A percentile compares a stretch with the other conserved stretches of the same genome.
phyloP scores from a whole-genome alignment of 2,329 filamentous ascomycete species.

The Epichloe coenophiala region DNA sequence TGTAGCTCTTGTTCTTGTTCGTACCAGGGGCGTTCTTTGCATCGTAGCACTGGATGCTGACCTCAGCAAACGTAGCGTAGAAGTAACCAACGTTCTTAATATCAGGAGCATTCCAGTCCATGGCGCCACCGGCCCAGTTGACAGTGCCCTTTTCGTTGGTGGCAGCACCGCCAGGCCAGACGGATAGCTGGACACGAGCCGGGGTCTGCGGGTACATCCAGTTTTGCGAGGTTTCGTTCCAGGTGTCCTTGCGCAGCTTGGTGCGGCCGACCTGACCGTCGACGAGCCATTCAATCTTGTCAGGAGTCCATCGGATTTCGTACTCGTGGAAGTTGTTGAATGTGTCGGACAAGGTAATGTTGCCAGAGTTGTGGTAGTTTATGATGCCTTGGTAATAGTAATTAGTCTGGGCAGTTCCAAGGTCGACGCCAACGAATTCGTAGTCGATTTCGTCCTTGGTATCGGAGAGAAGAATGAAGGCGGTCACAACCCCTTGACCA shows the following conservation, averaged over 20 bases:
- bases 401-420: conserved; percentile 75
- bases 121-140: conserved; percentile 78
- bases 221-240: conserved; percentile 68
- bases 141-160: conserved; percentile 75
- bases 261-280: conserved; percentile 68
- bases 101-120: conserved; percentile 68
- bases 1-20: conserved; percentile 59
- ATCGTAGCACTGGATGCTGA: conserved; percentile 79
- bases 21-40: conserved; percentile 46
- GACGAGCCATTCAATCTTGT: conserved; percentile 73
- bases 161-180: conserved; percentile 83
- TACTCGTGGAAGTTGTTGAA: conserved; percentile 76
- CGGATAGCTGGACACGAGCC: conserved; percentile 76
- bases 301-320: conserved; percentile 84
- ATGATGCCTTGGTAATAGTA: conserved; percentile 94
- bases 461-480: conserved; percentile 89
- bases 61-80: conserved; percentile 64
- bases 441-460: conserved; percentile 98
- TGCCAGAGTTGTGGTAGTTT: conserved; percentile 64
- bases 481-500: conserved; percentile 83
- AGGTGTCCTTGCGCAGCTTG: conserved; percentile 65
- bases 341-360: conserved; percentile 57
- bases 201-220: conserved; percentile 89
- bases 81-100: conserved; percentile 81
- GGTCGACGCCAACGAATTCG: conserved; percentile 77